phyloP scores from a whole-genome alignment of 2,329 filamentous ascomycete genomes.

The Neopestalotiopsis sp. region DNA sequence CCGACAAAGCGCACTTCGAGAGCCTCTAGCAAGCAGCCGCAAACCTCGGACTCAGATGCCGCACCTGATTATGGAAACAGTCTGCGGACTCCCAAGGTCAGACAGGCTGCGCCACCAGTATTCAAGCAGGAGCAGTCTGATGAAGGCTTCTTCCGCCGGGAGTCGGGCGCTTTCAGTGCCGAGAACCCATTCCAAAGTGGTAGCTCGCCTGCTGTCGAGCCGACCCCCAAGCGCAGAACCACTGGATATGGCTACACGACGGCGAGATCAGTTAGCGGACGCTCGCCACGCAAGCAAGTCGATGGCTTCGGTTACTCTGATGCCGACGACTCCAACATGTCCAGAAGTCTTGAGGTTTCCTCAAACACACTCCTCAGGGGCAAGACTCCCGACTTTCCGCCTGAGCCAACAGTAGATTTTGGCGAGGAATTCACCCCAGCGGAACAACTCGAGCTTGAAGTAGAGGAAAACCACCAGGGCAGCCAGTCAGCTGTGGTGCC shows the following conservation, averaged over 20 bases:
- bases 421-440: conserved; percentile 96
- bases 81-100: conserved; percentile 47
- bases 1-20: conserved; percentile 61
- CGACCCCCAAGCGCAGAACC: conserved; percentile 57
- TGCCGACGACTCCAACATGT: conserved; percentile 56
- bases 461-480: conserved; percentile 64
- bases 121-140: conserved; percentile 61
- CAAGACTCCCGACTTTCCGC: conserved; percentile 37
- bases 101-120: conserved; percentile 54
- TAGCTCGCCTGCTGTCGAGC: conserved; percentile 62
- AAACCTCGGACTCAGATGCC: conserved; percentile 56
- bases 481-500: conserved; percentile 53
- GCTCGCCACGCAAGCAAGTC: conserved; percentile 50
- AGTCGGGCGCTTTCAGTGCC: conserved; percentile 71
- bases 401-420: conserved; percentile 57
- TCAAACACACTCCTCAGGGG: conserved; percentile 44
- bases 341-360: conserved; percentile 64
- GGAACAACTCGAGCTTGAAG: conserved; percentile 80
- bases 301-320: conserved; percentile 54
- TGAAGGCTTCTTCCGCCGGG: conserved; percentile 45
- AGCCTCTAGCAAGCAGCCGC: conserved; percentile 58
- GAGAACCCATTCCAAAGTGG: conserved; percentile 95
- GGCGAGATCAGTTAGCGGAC: conserved; percentile 43
- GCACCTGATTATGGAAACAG: conserved; percentile 51
- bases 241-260: conserved; percentile 45